phyloP scores from a whole-genome alignment of 2,329 filamentous ascomycete species.

The Penicillium sp. region DNA sequence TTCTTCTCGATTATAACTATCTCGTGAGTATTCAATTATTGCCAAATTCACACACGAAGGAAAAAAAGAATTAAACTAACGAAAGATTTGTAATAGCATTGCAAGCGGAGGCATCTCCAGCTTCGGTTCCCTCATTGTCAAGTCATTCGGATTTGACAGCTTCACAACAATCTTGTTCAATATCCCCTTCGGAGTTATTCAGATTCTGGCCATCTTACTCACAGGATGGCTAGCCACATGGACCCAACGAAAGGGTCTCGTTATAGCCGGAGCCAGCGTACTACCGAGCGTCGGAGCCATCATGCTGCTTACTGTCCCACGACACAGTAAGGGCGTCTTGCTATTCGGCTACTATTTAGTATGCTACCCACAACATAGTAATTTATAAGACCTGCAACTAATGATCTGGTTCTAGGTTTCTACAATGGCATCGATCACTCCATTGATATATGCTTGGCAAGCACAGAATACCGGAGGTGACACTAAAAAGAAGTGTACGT shows the following conservation, averaged over 20 bases:
- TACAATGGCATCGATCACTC: conserved; percentile 37
- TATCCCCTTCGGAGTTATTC: conserved; percentile 43
- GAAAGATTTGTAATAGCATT: conserved; percentile 25
- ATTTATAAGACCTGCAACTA: background rate
- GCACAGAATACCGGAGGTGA: conserved; percentile 41
- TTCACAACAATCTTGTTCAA: conserved; percentile 46
- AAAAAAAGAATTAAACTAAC: background rate
- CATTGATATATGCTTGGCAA: conserved; percentile 40
- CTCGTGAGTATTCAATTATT: conserved; percentile 16
- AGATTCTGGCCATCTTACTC: conserved; percentile 38
- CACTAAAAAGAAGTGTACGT: conserved; percentile 40
- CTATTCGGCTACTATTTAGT: conserved; percentile 56
- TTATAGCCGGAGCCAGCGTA: conserved; percentile 43
- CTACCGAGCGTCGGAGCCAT: conserved; percentile 46
- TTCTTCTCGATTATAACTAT: conserved; percentile 29
- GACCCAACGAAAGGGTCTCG: conserved; percentile 47
- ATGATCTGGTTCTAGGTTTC: conserved; percentile 20
- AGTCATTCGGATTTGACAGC: conserved; percentile 43
- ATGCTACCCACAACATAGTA: background rate
- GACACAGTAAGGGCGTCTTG: conserved; percentile 50
- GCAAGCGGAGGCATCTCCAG: conserved; percentile 41
- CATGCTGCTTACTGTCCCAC: conserved; percentile 51
- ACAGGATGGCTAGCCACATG: conserved; percentile 44
- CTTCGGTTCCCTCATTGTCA: conserved; percentile 45
- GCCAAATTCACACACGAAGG: background rate